Conservation (phyloP, 768 basidiomycete species). For the Leucosporidium scottii region DNA sequence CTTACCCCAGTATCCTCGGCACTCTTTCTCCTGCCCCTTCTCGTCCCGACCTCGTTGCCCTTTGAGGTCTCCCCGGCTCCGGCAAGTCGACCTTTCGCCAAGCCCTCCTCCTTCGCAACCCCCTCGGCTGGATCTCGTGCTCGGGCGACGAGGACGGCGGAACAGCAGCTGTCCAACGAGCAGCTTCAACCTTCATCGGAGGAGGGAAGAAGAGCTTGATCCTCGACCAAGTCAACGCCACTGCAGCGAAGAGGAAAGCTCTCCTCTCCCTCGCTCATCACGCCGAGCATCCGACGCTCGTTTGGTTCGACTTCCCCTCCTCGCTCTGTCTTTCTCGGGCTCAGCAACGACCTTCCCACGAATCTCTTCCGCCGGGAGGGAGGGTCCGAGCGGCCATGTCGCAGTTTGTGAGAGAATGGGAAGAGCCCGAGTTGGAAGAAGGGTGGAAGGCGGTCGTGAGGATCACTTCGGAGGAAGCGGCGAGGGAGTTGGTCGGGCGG, state of each 20-base stretch:
- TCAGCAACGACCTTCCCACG: constrained; percentile 55
- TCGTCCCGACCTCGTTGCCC: constrained; percentile 47
- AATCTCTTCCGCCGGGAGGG: constrained; percentile 52
- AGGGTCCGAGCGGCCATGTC: constrained; percentile 54
- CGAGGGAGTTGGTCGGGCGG: too few relatives aligned
- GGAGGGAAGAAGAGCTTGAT: constrained; percentile 43
- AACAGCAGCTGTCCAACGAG: constrained; percentile 41
- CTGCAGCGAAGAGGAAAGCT: constrained; percentile 47
- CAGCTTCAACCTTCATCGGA: neutral
- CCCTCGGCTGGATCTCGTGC: constrained; percentile 47
- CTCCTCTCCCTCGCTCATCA: constrained; percentile 55
- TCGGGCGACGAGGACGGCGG: constrained; percentile 57
- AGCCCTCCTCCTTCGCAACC: constrained; percentile 49
- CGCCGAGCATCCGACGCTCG: constrained; percentile 48
- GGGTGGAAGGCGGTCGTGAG: constrained; percentile 52
- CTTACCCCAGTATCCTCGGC: constrained; percentile 23
- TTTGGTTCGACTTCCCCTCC: constrained; percentile 54
- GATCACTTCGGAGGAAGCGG: too few relatives aligned
- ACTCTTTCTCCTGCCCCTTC: neutral
- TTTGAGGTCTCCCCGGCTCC: constrained; percentile 59
- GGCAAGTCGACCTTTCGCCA: constrained; percentile 56
- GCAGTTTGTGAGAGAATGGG: constrained; percentile 51
- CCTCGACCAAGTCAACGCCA: constrained; percentile 56
- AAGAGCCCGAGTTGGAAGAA: constrained; percentile 49
- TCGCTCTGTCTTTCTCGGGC: constrained; percentile 53